Percentiles rank a stretch among this genome's conserved stretches.
phyloP scores from a whole-genome alignment of 352 stramenopile genomes.

The Phytophthora kernoviae region DNA sequence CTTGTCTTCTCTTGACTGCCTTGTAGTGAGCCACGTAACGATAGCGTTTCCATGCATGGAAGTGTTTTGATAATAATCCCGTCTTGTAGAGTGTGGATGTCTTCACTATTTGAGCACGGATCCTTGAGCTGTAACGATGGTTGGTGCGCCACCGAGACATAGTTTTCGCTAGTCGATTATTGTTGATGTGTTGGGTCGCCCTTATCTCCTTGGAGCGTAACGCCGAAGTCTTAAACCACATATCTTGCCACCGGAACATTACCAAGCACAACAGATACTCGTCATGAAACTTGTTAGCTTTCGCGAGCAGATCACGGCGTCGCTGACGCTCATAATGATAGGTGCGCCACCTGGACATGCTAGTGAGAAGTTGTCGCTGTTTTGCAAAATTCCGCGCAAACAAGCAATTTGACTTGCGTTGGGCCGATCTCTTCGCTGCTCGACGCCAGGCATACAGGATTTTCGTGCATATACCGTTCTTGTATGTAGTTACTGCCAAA shows the following conservation, averaged over 20 bases:
- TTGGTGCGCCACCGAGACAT: constrained; percentile 14
- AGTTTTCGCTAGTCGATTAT: constrained; percentile 15
- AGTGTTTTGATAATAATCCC: constrained; percentile 1
- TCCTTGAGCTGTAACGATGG: constrained; percentile 1
- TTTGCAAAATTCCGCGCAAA: not conserved
- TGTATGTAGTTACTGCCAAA: constrained; percentile 6
- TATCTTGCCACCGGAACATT: constrained; percentile 39
- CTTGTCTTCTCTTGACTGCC: constrained; percentile 9
- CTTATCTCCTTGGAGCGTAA: constrained; percentile 11
- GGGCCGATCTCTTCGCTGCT: not conserved
- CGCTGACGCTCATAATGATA: constrained; percentile 6
- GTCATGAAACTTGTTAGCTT: constrained; percentile 29
- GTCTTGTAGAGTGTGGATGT: constrained; percentile 1
- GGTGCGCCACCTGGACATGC: constrained; percentile 14
- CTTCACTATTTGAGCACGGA: constrained; percentile 5
- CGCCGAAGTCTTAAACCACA: constrained; percentile 16
- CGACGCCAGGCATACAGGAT: constrained; percentile 12
- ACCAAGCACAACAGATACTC: constrained; percentile 32
- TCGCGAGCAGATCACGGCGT: constrained; percentile 9
- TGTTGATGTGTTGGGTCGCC: constrained; percentile 1
- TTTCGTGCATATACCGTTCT: constrained; percentile 9
- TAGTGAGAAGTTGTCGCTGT: constrained; percentile 11
- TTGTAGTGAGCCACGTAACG: constrained; percentile 9
- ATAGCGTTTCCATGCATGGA: constrained; percentile 16
- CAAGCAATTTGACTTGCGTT: not conserved